A percentile compares a stretch with the other conserved stretches of the same genome.
Evolutionary conservation across 257 asterid genomes (phyloP).

Genomic region (Salvia miltiorrhiza): DNA sequence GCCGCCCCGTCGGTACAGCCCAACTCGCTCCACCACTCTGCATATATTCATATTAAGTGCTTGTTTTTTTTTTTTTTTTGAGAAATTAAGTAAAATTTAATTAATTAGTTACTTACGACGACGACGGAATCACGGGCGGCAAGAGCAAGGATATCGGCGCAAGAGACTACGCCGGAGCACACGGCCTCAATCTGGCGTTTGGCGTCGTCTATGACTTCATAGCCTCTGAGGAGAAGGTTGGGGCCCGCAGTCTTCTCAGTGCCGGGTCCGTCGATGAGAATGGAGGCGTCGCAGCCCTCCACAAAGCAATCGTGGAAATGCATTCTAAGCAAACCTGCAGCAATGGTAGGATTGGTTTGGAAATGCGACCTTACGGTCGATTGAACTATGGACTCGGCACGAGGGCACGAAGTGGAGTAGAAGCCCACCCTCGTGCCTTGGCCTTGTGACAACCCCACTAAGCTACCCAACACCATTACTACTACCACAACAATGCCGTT

Average conservation of each 20-base stretch:
- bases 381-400: slow-evolving; percentile 55
- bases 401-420: slow-evolving; percentile 62
- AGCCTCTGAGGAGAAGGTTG: slow-evolving; percentile 54
- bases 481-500: background rate
- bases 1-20: slow-evolving; percentile 78
- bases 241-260: slow-evolving; percentile 54
- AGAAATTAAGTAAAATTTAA: background rate
- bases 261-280: slow-evolving; percentile 51
- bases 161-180: slow-evolving; percentile 78
- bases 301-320: slow-evolving; percentile 92
- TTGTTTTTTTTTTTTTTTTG: no score
- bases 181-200: slow-evolving; percentile 58
- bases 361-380: slow-evolving; percentile 49
- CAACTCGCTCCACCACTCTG: slow-evolving; percentile 64
- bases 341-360: slow-evolving; percentile 44
- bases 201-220: slow-evolving; percentile 69
- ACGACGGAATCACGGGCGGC: slow-evolving; percentile 88
- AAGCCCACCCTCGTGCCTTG: slow-evolving; percentile 82
- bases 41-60: no score
- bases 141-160: slow-evolving; percentile 85
- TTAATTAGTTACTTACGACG: slow-evolving; percentile 27
- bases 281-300: slow-evolving; percentile 83
- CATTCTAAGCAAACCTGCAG: slow-evolving; percentile 75
- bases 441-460: slow-evolving; percentile 33
- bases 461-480: slow-evolving; percentile 18